Evolutionary conservation across 2,329 filamentous ascomycete species (phyloP).

Genomic region (Colletotrichum kahawae): DNA sequence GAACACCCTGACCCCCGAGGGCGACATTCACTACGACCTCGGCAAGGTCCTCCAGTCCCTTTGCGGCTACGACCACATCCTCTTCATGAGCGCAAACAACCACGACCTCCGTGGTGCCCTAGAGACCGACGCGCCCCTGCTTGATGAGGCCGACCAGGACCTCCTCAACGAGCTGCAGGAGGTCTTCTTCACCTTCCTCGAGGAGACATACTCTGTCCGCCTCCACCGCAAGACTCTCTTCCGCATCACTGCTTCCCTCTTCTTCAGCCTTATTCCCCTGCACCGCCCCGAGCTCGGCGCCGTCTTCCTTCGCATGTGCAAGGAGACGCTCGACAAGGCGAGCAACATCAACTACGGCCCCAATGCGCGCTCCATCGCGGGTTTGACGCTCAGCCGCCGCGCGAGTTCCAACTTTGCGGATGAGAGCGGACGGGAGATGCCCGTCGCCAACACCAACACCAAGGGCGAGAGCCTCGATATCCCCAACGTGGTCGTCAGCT

Average conservation of each 20-base stretch:
- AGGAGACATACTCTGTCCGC: constrained; percentile 28
- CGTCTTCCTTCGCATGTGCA: constrained; percentile 30
- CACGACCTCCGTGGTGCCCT: constrained; percentile 20
- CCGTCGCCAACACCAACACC: background rate
- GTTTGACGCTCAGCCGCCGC: constrained; percentile 12
- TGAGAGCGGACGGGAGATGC: constrained; percentile 20
- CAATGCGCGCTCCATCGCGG: constrained; percentile 14
- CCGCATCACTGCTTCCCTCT: constrained; percentile 32
- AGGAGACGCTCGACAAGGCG: constrained; percentile 30
- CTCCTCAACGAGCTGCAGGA: constrained; percentile 29
- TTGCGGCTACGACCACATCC: constrained; percentile 34
- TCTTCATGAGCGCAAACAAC: constrained; percentile 28
- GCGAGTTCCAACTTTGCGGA: constrained; percentile 22
- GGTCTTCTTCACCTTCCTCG: constrained; percentile 30
- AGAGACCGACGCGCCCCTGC: constrained; percentile 23
- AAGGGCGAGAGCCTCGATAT: constrained; percentile 11
- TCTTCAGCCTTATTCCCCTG: constrained; percentile 34
- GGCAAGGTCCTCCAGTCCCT: constrained; percentile 35
- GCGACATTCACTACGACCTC: constrained; percentile 34
- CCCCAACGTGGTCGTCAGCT: constrained; percentile 11
- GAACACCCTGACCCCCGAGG: constrained; percentile 29
- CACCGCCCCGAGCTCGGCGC: constrained; percentile 29
- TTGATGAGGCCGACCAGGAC: constrained; percentile 27
- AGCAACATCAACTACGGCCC: constrained; percentile 24
- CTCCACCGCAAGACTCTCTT: constrained; percentile 34